Evolutionary conservation across 768 basidiomycete genomes (phyloP).

Genomic region (Auriscalpium microsporum): DNA sequence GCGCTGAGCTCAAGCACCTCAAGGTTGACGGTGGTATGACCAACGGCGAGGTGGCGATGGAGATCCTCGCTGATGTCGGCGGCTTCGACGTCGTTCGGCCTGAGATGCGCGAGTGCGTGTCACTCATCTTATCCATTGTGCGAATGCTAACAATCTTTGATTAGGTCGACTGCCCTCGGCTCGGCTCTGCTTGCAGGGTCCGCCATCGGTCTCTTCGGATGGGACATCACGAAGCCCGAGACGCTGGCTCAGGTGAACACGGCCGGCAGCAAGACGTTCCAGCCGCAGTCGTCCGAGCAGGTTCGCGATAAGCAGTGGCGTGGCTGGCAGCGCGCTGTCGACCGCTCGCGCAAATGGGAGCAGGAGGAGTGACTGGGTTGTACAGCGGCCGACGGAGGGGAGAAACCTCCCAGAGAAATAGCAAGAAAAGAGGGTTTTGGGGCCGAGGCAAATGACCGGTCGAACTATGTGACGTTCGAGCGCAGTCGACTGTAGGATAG

Average conservation of each 20-base stretch:
- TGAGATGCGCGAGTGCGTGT: constrained; percentile 88
- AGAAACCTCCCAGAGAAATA: not conserved
- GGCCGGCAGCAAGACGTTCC: constrained; percentile 66
- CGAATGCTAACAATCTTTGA: not conserved
- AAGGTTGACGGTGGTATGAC: constrained; percentile 99
- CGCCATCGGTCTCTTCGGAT: constrained; percentile 82
- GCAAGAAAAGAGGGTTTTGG: not conserved
- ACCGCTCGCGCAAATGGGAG: constrained; percentile 79
- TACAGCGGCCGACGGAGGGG: not conserved
- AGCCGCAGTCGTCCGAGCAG: constrained; percentile 41
- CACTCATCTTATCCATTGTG: too few species aligned
- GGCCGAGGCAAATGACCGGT: too few species aligned
- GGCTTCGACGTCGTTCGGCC: constrained; percentile 90
- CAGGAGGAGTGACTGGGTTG: constrained; percentile 22
- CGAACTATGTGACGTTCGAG: not conserved
- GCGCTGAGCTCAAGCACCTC: constrained; percentile 67
- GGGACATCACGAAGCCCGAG: constrained; percentile 80
- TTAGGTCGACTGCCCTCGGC: constrained; percentile 88
- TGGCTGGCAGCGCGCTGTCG: constrained; percentile 85
- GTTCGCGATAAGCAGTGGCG: constrained; percentile 59
- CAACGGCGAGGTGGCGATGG: constrained; percentile 85
- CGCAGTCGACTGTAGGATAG: not conserved
- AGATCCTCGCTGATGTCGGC: constrained; percentile 78
- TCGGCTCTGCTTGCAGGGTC: constrained; percentile 90
- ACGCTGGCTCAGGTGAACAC: constrained; percentile 84